phyloP scores from a whole-genome alignment of 768 basidiomycete species.

The Kwoniella heveanensis region DNA sequence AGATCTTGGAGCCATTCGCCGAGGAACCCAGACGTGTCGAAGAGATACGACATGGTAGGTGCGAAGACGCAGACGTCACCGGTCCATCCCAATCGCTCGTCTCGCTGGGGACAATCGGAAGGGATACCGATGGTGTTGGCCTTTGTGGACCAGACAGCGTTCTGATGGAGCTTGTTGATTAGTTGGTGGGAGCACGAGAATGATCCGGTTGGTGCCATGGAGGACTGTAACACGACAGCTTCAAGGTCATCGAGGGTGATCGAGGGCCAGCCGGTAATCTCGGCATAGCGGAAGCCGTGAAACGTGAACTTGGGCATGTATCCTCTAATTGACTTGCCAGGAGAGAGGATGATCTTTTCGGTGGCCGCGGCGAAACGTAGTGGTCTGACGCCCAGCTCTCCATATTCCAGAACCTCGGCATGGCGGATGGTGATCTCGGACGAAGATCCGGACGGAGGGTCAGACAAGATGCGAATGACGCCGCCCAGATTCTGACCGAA shows the following conservation, averaged over 20 bases:
- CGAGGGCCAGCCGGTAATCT: constrained; percentile 34
- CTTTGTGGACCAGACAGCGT: constrained; percentile 39
- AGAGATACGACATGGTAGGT: constrained; percentile 42
- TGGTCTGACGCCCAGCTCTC: constrained; percentile 47
- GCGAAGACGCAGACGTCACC: constrained; percentile 52
- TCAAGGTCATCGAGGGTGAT: constrained; percentile 25
- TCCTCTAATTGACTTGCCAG: constrained; percentile 23
- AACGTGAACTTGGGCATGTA: constrained; percentile 50
- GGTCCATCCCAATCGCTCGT: constrained; percentile 54
- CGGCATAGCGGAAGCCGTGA: constrained; percentile 49
- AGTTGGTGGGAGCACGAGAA: constrained; percentile 43
- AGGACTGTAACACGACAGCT: constrained; percentile 34
- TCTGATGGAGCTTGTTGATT: constrained; percentile 39
- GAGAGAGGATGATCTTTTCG: constrained; percentile 26
- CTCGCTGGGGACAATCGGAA: constrained; percentile 53
- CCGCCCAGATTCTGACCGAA: constrained; percentile 55
- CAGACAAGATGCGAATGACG: constrained; percentile 29
- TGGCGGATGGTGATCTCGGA: constrained; percentile 34
- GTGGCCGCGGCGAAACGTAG: constrained; percentile 34
- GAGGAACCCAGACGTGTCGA: constrained; percentile 38
- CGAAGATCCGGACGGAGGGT: background rate
- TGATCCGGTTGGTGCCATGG: constrained; percentile 32
- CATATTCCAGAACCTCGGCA: constrained; percentile 52
- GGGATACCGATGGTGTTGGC: constrained; percentile 47
- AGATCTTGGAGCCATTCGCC: constrained; percentile 48